Conservation (phyloP, 768 basidiomycete genomes). For the Aureoboletus auriporus region DNA sequence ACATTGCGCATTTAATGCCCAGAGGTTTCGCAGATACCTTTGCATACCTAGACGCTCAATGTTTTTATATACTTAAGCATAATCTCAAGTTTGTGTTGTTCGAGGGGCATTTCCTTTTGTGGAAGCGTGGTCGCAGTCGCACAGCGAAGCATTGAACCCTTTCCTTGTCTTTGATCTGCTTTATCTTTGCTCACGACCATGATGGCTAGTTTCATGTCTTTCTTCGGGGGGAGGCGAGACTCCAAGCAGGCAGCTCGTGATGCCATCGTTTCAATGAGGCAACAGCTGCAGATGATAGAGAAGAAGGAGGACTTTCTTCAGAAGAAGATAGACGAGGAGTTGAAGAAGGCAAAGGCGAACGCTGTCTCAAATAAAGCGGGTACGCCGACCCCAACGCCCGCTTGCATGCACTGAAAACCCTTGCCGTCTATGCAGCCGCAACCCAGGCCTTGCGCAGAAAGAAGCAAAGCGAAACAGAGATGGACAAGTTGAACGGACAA, state of each 20-base stretch:
- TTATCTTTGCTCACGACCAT: slow-evolving; percentile 31
- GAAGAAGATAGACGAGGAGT: slow-evolving; percentile 95
- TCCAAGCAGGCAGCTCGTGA: slow-evolving; percentile 83
- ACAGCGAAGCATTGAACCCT: slow-evolving; percentile 11
- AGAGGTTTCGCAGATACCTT: slow-evolving; percentile 9
- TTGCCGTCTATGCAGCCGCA: slow-evolving; percentile 53
- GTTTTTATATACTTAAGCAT: slow-evolving; percentile 23
- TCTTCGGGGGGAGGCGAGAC: slow-evolving; percentile 81
- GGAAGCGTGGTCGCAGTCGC: slow-evolving; percentile 11
- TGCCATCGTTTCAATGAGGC: slow-evolving; percentile 88
- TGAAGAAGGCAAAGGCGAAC: slow-evolving; percentile 87
- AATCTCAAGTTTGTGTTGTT: slow-evolving; percentile 10
- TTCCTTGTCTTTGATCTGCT: not conserved
- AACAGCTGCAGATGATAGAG: slow-evolving; percentile 95
- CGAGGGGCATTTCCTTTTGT: slow-evolving; percentile 26
- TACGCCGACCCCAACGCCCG: slow-evolving; percentile 38
- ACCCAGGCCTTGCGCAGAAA: slow-evolving; percentile 89
- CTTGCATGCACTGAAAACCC: slow-evolving; percentile 6
- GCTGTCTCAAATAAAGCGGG: slow-evolving; percentile 91
- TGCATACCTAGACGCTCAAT: slow-evolving; percentile 24
- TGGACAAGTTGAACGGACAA: slow-evolving; percentile 81
- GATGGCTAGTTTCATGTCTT: slow-evolving; percentile 82
- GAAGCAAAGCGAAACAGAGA: slow-evolving; percentile 83
- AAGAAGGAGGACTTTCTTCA: slow-evolving; percentile 98
- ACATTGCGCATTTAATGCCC: slow-evolving; percentile 21